A percentile compares a stretch with the other conserved stretches of the same genome.
phyloP scores from a whole-genome alignment of 176 grass and related monocot species.

The Lolium rigidum region DNA sequence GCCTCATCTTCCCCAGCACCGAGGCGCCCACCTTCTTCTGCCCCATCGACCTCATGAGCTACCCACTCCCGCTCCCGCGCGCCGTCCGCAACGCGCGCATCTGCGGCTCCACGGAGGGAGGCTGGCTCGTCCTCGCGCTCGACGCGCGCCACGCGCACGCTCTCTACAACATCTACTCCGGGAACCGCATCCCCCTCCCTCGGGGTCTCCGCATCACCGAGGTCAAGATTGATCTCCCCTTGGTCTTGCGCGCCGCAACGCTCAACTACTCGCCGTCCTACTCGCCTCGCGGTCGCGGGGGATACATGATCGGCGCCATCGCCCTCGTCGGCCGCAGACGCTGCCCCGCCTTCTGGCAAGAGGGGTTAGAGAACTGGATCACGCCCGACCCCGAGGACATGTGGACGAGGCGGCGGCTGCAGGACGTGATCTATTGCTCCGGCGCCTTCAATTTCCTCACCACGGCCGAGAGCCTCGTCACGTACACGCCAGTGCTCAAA shows the following conservation, averaged over 20 bases:
- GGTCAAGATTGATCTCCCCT: not conserved
- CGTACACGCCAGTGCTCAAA: not conserved
- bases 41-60: not conserved
- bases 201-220: not conserved
- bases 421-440: constrained; percentile 36
- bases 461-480: constrained; percentile 5
- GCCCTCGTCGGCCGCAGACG: not conserved
- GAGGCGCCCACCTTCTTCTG: constrained; percentile 46
- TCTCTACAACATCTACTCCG: constrained; percentile 47
- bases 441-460: constrained; percentile 45
- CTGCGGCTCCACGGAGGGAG: constrained; percentile 43
- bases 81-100: constrained; percentile 38
- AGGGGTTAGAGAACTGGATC: constrained; percentile 29
- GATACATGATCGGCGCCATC: constrained; percentile 49
- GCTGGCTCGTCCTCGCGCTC: constrained; percentile 50
- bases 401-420: not conserved
- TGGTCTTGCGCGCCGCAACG: constrained; percentile 39
- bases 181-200: constrained; percentile 22
- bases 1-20: constrained; percentile 51
- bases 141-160: not conserved
- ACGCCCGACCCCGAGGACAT: not conserved
- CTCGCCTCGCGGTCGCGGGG: not conserved
- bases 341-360: constrained; percentile 35
- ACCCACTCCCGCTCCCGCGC: constrained; percentile 38
- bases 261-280: constrained; percentile 19